A percentile compares a stretch with the other conserved stretches of the same genome.
Conservation (phyloP, 805 yeast genomes). For the Cyberlindnera mississippiensis region DNA sequence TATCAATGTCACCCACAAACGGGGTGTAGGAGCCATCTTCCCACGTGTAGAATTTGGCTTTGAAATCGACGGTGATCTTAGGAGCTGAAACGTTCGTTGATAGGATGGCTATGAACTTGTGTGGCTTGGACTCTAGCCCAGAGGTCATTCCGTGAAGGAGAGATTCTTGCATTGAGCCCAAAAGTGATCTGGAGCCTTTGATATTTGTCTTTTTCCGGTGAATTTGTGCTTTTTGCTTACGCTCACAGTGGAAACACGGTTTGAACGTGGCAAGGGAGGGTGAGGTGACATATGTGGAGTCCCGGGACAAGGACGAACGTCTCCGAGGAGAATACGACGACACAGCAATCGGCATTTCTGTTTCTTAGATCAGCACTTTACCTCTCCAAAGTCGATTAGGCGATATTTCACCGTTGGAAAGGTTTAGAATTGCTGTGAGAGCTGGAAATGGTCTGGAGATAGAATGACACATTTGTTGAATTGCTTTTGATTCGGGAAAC, state of each 20-base stretch:
- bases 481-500: not conserved
- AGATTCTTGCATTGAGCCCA: constrained; percentile 24
- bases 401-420: not conserved
- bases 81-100: constrained; percentile 1
- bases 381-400: not conserved
- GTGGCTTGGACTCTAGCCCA: constrained; percentile 16
- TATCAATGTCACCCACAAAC: constrained; percentile 30
- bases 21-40: constrained; percentile 24
- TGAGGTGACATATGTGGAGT: constrained; percentile 2
- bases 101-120: constrained; percentile 29
- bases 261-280: not conserved
- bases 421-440: not conserved
- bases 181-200: constrained; percentile 5
- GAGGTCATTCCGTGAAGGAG: constrained; percentile 23
- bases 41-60: constrained; percentile 26
- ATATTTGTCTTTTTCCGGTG: not conserved
- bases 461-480: constrained; percentile 4
- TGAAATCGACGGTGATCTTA: constrained; percentile 21
- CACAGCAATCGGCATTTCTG: constrained; percentile 6
- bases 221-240: not conserved
- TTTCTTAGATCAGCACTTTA: not conserved
- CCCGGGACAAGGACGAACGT: constrained; percentile 8
- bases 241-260: constrained; percentile 10
- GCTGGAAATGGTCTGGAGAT: not conserved
- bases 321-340: constrained; percentile 2